Conservation (phyloP, 140 eudicot species). For the Anethum foeniculum region DNA sequence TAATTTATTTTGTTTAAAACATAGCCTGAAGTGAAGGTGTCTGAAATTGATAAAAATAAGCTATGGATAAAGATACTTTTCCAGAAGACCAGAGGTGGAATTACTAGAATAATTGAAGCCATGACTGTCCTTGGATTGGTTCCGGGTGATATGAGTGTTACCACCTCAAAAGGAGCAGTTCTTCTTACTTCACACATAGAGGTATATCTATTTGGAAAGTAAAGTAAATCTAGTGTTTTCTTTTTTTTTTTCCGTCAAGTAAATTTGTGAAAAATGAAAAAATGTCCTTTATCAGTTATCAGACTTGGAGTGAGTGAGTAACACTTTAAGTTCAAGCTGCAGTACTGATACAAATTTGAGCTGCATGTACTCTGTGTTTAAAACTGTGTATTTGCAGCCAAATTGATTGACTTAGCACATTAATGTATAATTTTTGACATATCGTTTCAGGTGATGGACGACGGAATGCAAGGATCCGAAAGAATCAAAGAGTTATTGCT, state of each 20-base stretch:
- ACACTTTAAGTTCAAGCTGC: not conserved
- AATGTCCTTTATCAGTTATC: not conserved
- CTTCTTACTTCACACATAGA: conserved; percentile 52
- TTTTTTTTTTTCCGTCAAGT: not conserved
- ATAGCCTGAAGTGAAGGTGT: conserved; percentile 58
- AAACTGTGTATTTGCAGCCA: not conserved
- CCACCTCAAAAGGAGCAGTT: conserved; percentile 60
- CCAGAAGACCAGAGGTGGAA: conserved; percentile 45
- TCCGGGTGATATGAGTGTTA: conserved; percentile 42
- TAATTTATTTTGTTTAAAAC: not conserved
- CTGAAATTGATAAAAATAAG: conserved; percentile 42
- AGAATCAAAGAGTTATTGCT: conserved; percentile 31
- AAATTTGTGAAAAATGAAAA: not conserved
- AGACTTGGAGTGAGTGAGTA: not conserved
- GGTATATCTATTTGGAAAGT: conserved; percentile 26
- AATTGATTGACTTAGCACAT: not conserved
- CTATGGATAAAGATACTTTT: conserved; percentile 54
- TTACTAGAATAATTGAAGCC: conserved; percentile 55
- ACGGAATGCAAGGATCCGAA: conserved; percentile 34
- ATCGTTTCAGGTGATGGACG: conserved; percentile 35
- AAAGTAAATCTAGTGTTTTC: not conserved
- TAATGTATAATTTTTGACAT: not conserved
- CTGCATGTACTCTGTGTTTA: not conserved
- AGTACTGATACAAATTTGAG: not conserved
- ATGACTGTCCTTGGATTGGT: conserved; percentile 47